Base-by-base conservation (phyloP, 75 land plant species). In the Pseudotsuga menziesii region DNA sequence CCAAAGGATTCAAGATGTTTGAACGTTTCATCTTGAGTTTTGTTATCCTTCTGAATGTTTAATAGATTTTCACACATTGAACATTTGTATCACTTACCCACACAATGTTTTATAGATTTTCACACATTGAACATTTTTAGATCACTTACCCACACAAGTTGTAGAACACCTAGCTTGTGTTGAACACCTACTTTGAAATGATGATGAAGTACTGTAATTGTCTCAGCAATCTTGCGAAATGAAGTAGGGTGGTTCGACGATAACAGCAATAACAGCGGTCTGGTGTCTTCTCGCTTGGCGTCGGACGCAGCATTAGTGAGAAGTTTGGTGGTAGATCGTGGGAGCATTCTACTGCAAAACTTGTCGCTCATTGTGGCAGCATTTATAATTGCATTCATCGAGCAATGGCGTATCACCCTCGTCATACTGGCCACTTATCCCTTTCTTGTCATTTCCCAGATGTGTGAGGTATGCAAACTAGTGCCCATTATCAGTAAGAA, bases 241-340 rank as follows among this genome's bases (percentile, higher is more conserved):
- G 99, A 97, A 82, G 89, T 95, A 11, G 94, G 96, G 52, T 97
- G 91, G 90, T 97, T 97, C 78, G 99, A 96, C 72, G 87, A 91
- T 5, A 72, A 83, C n/a, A 80, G 74, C 76, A 94, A 94, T 44
- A 86, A 85, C 71, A 96, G 98, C 78, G 83, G 91, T 44, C 83
- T 88, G 79, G 79, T 97, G 27, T 64, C 98, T 4, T 87, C 98
- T 19, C 91, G 93, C 4, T 85, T 97, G 39, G 91, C 94, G 25
- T 83, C 85, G 48, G 99, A 97, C 79, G 98, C 99, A 56, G 88
- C 92, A 11, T 35, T 97, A 29, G 82, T 97, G 39, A 79, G 89
- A 78, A 85, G 93, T 12, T 86, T 92, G 11, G 90, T 93, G 23
- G 98, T 90, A 29, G 98, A 97, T 61, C 82, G 92, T 4, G 61